These are phyloP conservation scores for Mucor ambiguus DNA, from an alignment of 371 early-diverging fungal genomes.

Conservation along the genomic window DNA sequence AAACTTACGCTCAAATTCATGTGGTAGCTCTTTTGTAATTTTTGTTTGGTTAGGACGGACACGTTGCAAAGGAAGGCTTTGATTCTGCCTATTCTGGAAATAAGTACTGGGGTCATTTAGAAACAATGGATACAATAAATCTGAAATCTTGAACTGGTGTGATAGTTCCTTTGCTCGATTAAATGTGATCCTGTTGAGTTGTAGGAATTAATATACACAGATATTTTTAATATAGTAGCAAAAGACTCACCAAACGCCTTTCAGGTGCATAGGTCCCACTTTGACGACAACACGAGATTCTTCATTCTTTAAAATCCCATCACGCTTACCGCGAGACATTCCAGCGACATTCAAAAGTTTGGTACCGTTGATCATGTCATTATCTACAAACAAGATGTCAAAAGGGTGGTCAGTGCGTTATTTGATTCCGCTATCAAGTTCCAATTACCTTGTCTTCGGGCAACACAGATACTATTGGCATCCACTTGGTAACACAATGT, in stretches of 20 bases:
- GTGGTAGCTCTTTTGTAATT: neutral
- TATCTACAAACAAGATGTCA: slow-evolving; percentile 41
- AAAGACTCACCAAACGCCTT: slow-evolving; percentile 70
- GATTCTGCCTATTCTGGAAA: neutral
- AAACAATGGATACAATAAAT: slow-evolving; percentile 68
- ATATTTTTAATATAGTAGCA: neutral
- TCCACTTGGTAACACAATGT: slow-evolving; percentile 81
- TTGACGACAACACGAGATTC: slow-evolving; percentile 74
- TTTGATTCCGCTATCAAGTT: neutral
- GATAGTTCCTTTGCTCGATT: slow-evolving; percentile 64
- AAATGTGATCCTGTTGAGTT: slow-evolving; percentile 56
- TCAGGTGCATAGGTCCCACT: slow-evolving; percentile 79
- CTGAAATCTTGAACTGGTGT: slow-evolving; percentile 61
- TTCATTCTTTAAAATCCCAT: slow-evolving; percentile 80
- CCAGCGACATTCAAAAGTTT: slow-evolving; percentile 78
- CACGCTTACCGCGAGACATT: slow-evolving; percentile 81
- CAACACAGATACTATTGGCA: slow-evolving; percentile 74
- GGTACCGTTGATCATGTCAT: slow-evolving; percentile 80
- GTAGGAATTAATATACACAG: neutral
- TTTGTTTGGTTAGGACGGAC: neutral
- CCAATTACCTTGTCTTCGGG: slow-evolving; percentile 66
- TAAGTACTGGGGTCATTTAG: slow-evolving; percentile 51
- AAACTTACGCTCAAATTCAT: neutral
- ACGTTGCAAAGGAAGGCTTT: neutral
- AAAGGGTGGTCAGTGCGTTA: neutral